A percentile compares a stretch with the other conserved stretches of the same genome.
These are phyloP conservation scores for Hymenoscyphus albidus DNA, from an alignment of 2,329 filamentous ascomycete species.

Conservation along the genomic window DNA sequence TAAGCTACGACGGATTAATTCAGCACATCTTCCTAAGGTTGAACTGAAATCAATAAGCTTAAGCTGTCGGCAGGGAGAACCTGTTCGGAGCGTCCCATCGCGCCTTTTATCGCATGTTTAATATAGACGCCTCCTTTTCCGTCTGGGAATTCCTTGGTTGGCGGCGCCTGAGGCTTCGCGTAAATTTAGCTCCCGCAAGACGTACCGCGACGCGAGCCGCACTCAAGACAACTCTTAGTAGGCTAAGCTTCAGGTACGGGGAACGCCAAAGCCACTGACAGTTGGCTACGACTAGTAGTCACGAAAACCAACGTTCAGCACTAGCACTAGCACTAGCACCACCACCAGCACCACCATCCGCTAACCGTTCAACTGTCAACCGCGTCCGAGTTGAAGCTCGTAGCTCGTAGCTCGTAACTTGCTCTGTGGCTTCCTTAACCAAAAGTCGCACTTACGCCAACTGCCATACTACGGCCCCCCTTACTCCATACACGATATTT, in stretches of 20 bases:
- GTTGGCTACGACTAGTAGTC: background rate
- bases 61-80: background rate
- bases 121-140: background rate
- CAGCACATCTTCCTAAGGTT: background rate
- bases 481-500: too few species aligned
- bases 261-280: background rate
- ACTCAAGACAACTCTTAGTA: too few species aligned
- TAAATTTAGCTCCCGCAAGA: background rate
- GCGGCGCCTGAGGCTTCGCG: background rate
- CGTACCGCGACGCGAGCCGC: background rate
- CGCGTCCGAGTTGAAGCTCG: too few species aligned
- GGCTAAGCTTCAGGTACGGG: background rate
- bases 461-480: too few species aligned
- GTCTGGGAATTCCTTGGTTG: background rate
- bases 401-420: too few species aligned
- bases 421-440: too few species aligned
- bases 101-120: background rate
- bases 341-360: background rate
- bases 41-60: background rate
- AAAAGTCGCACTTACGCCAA: too few species aligned
- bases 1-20: background rate
- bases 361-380: too few species aligned
- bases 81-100: background rate
- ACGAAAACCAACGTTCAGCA: background rate
- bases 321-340: background rate